Base-by-base conservation (phyloP, 495 filamentous ascomycete genomes). In the Jackrogersella minutella region DNA sequence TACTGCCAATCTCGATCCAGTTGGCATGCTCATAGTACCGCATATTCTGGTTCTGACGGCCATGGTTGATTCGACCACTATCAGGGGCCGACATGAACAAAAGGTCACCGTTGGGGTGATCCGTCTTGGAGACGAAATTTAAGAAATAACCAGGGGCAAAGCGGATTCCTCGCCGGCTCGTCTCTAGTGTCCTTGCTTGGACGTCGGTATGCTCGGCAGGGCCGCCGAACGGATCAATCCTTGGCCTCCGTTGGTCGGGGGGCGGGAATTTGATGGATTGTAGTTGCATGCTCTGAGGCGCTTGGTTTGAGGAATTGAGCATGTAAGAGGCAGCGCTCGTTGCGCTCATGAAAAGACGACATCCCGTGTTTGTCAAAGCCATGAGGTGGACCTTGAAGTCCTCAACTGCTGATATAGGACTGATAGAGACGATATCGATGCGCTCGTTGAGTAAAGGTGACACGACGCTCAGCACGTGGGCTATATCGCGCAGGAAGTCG, bases 221-320 rank as follows among this genome's bases (percentile, higher is more conserved):
- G 5, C 64, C 66, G 54, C 66, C 62, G 53, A 70, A 76, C 49
- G 62, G 73, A 40, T 66, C 58, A 6, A 31, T 24, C 21, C 68
- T 54, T 64, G 68, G 11, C 33, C 73, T 55, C 19, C 52, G 60
- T 21, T 63, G 63, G 30, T 80, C 74, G 21, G 68, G 65, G 0
- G 95, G 94, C 7, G 95, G 96, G 56, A 97, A 96, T 69, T 93
- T 96, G 74, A 98, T 88, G 69, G 94, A 93, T 65, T 96, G 91
- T 17, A 97, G 87, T 74, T 97, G 93, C 93, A 99, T 97, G 78
- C 92, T 97, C 49, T 90, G 94, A 2, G 96, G 94, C 0, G 93
- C 87, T 57, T 80, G 83, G 40, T 76, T 82, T 19, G 87, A 82
- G 22, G 85, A 79, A 10, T 84, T 79, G 5, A 82, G 80, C 74